Evolutionary conservation across 1,139 yeast species (phyloP).

Genomic region (Yamadazyma oceani): DNA sequence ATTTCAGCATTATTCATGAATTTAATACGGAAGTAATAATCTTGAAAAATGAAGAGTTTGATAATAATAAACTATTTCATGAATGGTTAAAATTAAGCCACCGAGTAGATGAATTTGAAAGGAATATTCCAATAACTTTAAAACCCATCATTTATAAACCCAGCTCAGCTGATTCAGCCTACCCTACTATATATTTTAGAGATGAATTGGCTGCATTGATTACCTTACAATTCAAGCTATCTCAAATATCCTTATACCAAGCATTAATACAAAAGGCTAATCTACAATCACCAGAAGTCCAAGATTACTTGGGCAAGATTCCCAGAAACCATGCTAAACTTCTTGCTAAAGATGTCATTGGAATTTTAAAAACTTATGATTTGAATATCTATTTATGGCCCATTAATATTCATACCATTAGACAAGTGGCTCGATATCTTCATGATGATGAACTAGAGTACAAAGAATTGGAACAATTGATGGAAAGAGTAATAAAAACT

Average conservation of each 20-base stretch:
- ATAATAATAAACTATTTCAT: conserved; percentile 20
- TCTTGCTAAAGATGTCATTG: conserved; percentile 38
- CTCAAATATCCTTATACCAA: conserved; percentile 33
- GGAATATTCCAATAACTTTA: conserved; percentile 27
- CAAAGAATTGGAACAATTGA: conserved; percentile 26
- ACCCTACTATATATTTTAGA: conserved; percentile 33
- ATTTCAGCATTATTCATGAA: conserved; percentile 31
- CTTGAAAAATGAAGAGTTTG: conserved; percentile 25
- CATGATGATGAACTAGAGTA: conserved; percentile 29
- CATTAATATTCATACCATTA: conserved; percentile 32
- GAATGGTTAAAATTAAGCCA: conserved; percentile 32
- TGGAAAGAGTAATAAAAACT: conserved; percentile 25
- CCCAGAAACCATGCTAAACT: conserved; percentile 27
- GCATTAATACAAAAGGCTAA: conserved; percentile 25
- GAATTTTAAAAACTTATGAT: conserved; percentile 39
- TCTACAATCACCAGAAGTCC: conserved; percentile 17
- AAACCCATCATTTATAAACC: conserved; percentile 36
- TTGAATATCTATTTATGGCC: conserved; percentile 36
- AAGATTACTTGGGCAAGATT: conserved; percentile 22
- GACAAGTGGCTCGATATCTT: conserved; percentile 31
- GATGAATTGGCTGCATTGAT: conserved; percentile 38
- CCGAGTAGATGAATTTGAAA: conserved; percentile 30
- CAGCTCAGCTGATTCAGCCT: conserved; percentile 19
- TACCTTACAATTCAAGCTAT: conserved; percentile 31
- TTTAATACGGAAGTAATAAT: conserved; percentile 29